Conservation (phyloP, 1,284 basidiomycete species). For the Paramarasmius palmivorus region DNA sequence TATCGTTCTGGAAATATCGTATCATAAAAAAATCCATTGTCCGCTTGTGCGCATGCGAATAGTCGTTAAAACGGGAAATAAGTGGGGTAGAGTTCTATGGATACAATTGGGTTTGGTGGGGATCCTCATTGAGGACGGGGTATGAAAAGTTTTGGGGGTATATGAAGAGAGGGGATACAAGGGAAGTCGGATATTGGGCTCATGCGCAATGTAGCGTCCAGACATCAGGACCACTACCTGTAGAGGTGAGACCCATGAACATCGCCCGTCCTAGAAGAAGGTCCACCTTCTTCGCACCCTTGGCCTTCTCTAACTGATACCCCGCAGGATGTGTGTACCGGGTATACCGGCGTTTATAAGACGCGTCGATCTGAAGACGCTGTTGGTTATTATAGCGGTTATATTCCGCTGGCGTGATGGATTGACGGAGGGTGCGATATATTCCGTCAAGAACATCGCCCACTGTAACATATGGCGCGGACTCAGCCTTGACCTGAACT, state of each 20-base stretch:
- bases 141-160: slow-evolving; percentile 2
- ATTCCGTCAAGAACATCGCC: slow-evolving; percentile 13
- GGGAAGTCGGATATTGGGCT: neutral
- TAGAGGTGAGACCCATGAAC: slow-evolving; percentile 19
- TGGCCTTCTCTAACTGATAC: slow-evolving; percentile 15
- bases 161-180: slow-evolving; percentile 4
- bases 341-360: slow-evolving; percentile 5
- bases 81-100: neutral
- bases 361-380: slow-evolving; percentile 6
- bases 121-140: neutral
- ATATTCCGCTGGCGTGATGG: slow-evolving; percentile 4
- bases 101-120: neutral
- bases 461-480: slow-evolving; percentile 12
- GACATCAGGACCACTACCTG: slow-evolving; percentile 16
- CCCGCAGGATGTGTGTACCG: slow-evolving; percentile 3
- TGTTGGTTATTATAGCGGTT: slow-evolving; percentile 4
- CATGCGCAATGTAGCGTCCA: slow-evolving; percentile 19
- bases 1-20: too few relatives aligned
- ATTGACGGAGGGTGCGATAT: slow-evolving; percentile 12
- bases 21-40: too few relatives aligned
- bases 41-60: too few relatives aligned
- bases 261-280: slow-evolving; percentile 14
- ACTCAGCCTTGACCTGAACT: slow-evolving; percentile 9
- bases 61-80: too few relatives aligned
- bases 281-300: slow-evolving; percentile 26